Evolutionary conservation across 495 filamentous ascomycete genomes (phyloP).

Genomic region (Cudoniella acicularis): DNA sequence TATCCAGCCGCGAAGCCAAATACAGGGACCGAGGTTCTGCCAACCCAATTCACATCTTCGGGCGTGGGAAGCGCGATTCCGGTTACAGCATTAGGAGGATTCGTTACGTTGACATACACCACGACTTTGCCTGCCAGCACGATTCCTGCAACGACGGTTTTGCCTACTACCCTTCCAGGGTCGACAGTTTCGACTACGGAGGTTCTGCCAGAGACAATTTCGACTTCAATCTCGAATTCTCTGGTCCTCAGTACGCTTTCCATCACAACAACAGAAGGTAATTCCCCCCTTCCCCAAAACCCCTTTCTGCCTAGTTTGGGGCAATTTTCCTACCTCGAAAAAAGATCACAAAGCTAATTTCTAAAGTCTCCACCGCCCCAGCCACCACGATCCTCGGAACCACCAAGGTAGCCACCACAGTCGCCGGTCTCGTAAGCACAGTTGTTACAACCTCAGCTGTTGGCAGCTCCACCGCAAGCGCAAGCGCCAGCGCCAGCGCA

Average conservation of each 20-base stretch:
- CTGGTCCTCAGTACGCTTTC: neutral
- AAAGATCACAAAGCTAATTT: too few relatives aligned
- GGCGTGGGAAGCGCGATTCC: conserved; percentile 36
- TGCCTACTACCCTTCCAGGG: conserved; percentile 3
- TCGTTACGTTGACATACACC: conserved; percentile 19
- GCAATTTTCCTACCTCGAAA: too few relatives aligned
- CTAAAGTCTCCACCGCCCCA: neutral
- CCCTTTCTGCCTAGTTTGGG: too few relatives aligned
- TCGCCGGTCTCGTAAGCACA: neutral
- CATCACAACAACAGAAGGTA: neutral
- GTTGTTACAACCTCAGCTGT: conserved; percentile 1
- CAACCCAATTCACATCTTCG: conserved; percentile 32
- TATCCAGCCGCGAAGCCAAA: conserved; percentile 31
- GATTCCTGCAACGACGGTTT: conserved; percentile 1
- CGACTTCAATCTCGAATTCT: neutral
- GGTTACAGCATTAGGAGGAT: conserved; percentile 26
- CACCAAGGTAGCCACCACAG: neutral
- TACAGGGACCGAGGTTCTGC: conserved; percentile 34
- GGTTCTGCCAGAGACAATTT: neutral
- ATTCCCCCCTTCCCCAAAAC: too few relatives aligned
- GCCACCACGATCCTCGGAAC: conserved; percentile 5
- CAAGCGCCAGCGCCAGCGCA: neutral
- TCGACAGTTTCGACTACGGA: neutral
- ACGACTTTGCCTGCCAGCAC: conserved; percentile 18
- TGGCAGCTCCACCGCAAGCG: neutral